These are phyloP conservation scores for Cystobasidium ongulense DNA, from an alignment of 768 basidiomycete species.

Conservation along the genomic window DNA sequence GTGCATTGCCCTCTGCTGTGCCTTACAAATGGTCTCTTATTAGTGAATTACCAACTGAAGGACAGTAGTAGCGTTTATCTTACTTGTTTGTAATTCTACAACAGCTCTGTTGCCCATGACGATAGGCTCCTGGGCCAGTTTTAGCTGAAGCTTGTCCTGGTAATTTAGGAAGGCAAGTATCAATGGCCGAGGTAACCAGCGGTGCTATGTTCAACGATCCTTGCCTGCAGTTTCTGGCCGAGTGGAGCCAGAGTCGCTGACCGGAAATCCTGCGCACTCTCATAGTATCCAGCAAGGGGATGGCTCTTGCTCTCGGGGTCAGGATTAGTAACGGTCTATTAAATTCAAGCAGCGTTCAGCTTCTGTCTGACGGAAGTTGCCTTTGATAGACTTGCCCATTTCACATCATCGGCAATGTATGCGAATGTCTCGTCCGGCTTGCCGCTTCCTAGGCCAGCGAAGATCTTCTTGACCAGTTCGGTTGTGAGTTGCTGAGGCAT, in stretches of 20 bases:
- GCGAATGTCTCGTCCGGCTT: not conserved
- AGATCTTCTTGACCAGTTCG: not conserved
- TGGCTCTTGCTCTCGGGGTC: not conserved
- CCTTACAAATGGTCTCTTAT: not conserved
- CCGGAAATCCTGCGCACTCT: slow-evolving; percentile 5
- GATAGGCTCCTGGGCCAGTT: slow-evolving; percentile 9
- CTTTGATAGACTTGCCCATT: not conserved
- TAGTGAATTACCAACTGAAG: not conserved
- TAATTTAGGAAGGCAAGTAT: not conserved
- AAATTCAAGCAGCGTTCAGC: not conserved
- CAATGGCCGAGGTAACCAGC: not conserved
- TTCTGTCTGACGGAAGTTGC: too few species aligned
- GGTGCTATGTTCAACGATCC: not conserved
- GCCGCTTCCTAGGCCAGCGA: not conserved
- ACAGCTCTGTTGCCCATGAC: not conserved
- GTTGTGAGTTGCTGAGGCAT: not conserved
- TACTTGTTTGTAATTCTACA: not conserved
- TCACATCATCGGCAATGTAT: not conserved
- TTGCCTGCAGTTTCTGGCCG: not conserved
- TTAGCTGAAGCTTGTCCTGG: not conserved
- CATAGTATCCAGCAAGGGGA: slow-evolving; percentile 4
- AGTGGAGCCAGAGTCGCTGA: not conserved
- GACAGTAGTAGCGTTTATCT: not conserved
- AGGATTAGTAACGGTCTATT: slow-evolving; percentile 14
- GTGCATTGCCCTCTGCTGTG: not conserved